A percentile compares a stretch with the other conserved stretches of the same genome.
Evolutionary conservation across 202 grass and related monocot genomes (phyloP).

Genomic region (Dendrocalamus latiflorus): DNA sequence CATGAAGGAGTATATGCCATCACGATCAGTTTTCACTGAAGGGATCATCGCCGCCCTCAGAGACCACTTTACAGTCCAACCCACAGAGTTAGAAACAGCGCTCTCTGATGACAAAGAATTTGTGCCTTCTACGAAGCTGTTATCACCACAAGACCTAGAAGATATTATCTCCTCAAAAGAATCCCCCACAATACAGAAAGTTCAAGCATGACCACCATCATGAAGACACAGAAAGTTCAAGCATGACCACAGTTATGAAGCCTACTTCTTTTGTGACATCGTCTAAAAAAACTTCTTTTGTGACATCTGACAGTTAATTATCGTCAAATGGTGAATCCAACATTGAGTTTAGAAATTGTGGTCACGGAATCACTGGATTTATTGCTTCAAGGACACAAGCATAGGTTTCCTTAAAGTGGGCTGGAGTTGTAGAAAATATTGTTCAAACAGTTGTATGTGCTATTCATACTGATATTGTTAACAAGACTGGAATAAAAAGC

Average conservation of each 20-base stretch:
- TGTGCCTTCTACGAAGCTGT: slow-evolving; percentile 50
- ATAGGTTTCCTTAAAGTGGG: neutral
- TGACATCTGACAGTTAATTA: neutral
- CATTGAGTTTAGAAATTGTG: neutral
- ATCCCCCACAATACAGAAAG: neutral
- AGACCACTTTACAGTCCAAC: slow-evolving; percentile 56
- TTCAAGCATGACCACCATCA: slow-evolving; percentile 7
- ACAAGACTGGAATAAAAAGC: neutral
- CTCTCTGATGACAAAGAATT: slow-evolving; percentile 11
- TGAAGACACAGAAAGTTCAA: too few species aligned
- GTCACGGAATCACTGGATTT: neutral
- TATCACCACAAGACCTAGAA: slow-evolving; percentile 58
- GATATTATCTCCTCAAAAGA: slow-evolving; percentile 28
- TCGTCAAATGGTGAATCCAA: neutral
- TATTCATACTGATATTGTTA: neutral
- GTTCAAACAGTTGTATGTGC: neutral
- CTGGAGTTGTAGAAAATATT: neutral
- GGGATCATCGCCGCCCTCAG: slow-evolving; percentile 41
- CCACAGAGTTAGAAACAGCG: slow-evolving; percentile 20
- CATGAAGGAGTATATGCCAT: slow-evolving; percentile 70
- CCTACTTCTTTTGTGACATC: too few species aligned
- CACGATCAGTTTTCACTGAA: slow-evolving; percentile 43
- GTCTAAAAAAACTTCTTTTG: neutral
- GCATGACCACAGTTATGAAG: neutral
- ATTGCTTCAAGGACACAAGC: neutral